Base-by-base conservation (phyloP, 2,329 filamentous ascomycete genomes). In the Pseudopithomyces maydicus region DNA sequence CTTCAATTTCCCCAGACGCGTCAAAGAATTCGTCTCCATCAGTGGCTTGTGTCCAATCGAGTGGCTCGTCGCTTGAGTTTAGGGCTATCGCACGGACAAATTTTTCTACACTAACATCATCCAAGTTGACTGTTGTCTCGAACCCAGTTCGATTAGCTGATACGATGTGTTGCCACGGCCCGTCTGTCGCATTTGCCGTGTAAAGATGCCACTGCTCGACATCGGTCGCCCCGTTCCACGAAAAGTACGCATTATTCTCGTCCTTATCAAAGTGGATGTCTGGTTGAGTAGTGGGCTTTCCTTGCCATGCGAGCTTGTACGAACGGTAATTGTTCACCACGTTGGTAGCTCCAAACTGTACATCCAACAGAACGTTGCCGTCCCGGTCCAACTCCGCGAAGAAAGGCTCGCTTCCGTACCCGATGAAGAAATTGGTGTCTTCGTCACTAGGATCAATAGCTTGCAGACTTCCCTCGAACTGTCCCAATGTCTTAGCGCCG, bases 361-460 rank as follows among this genome's bases (percentile, higher is more conserved):
- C 70, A 43, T 79, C 75, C 53, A 78, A 77, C 2, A 82, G 64
- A 15, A 78, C 59, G 6, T 72, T 67, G 32, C 79, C 79, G 20
- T 77, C 65, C 12, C 65, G 46, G 0, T 71, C 62, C 59, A 74
- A 82, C 62, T 85, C 83, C 11, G 78, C 80, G 55, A 78, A 81
- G 2, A 78, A 78, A 0, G 80, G 79, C 19, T 76, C 75, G 22
- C 79, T 78, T 2, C 83, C 81, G 72, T 78, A 84, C 19, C 79
- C 80, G 7, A 83, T 66, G 10, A 84, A 69, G 2, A 76, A 72
- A 58, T 83, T 81, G 7, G 76, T 77, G 35, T 71, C 78, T 36
- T 57, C 51, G 52, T 63, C 56, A 4, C 50, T 48, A 6, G 45
- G 59, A 29, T 62, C 55, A 2, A 81, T 69, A 7, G 75, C 52